Conservation (phyloP, 495 filamentous ascomycete species). For the Talaromyces liani region DNA sequence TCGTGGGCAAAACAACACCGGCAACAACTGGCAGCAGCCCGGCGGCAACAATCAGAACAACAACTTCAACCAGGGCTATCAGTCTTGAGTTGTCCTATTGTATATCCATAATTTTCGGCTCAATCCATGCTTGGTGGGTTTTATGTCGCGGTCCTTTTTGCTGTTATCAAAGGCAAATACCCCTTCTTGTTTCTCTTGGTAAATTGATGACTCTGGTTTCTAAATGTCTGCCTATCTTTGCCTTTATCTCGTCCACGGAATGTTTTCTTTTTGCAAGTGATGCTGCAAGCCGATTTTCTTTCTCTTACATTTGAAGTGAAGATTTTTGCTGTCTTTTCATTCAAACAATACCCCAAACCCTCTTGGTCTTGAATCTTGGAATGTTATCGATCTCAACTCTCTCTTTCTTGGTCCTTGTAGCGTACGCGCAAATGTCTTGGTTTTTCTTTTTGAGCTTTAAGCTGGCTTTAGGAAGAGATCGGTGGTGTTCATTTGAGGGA, state of each 20-base stretch:
- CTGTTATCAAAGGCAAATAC: neutral
- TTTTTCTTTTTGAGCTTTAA: neutral
- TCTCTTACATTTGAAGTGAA: slow-evolving; percentile 6
- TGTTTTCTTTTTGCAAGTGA: slow-evolving; percentile 4
- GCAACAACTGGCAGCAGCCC: slow-evolving; percentile 62
- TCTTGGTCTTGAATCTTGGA: slow-evolving; percentile 7
- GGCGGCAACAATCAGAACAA: slow-evolving; percentile 20
- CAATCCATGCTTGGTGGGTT: slow-evolving; percentile 2
- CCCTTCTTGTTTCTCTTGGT: neutral
- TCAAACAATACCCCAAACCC: slow-evolving; percentile 9
- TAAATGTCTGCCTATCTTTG: slow-evolving; percentile 2
- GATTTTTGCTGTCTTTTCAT: slow-evolving; percentile 9
- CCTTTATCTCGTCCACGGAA: neutral
- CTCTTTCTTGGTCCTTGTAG: slow-evolving; percentile 8
- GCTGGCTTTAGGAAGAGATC: neutral
- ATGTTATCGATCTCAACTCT: slow-evolving; percentile 6
- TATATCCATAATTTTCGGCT: neutral
- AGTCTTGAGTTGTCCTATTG: slow-evolving; percentile 27
- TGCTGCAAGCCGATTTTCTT: slow-evolving; percentile 5
- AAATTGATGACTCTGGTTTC: slow-evolving; percentile 8
- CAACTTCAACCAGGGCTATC: slow-evolving; percentile 37
- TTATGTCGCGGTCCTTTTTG: neutral
- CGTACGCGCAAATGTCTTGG: slow-evolving; percentile 9
- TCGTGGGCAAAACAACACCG: slow-evolving; percentile 68
- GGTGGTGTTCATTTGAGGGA: neutral